Evolutionary conservation across 2,329 filamentous ascomycete genomes (phyloP).

Genomic region (Epichloe coenophiala): DNA sequence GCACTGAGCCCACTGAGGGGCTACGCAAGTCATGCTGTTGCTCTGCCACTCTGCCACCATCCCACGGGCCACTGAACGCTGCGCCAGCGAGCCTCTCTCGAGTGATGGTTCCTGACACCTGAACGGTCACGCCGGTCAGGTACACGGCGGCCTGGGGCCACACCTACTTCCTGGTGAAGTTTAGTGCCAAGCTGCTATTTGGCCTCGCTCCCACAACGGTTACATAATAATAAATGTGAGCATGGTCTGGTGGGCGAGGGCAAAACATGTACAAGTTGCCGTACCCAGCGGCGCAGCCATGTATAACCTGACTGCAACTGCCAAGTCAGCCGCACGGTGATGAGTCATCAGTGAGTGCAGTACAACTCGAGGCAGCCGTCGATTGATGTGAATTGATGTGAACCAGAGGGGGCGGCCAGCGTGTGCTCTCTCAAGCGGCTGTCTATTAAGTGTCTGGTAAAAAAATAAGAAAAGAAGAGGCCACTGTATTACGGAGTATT

Average conservation of each 20-base stretch:
- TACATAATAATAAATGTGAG: too few species aligned
- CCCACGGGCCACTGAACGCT: slow-evolving; percentile 1
- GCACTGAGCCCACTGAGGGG: slow-evolving; percentile 3
- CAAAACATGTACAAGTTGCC: too few species aligned
- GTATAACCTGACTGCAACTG: too few species aligned
- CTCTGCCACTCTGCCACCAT: not conserved
- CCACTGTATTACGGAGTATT: not conserved
- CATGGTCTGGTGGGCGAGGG: too few species aligned
- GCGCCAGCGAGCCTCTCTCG: not conserved
- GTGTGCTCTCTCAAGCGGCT: not conserved
- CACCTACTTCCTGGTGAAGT: slow-evolving; percentile 15
- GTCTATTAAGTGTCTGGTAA: too few species aligned
- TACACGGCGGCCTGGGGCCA: not conserved
- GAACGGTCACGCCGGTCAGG: slow-evolving; percentile 14
- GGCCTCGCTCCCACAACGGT: too few species aligned
- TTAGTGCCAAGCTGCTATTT: slow-evolving; percentile 10
- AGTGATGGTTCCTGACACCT: slow-evolving; percentile 15
- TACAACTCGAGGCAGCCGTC: not conserved
- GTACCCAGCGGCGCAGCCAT: too few species aligned
- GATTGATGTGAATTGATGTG: not conserved
- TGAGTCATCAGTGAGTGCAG: too few species aligned
- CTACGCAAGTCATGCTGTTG: slow-evolving; percentile 1
- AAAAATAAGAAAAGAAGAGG: not conserved
- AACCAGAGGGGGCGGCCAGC: not conserved
- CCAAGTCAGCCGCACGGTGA: too few species aligned